Evolutionary conservation across 2,329 filamentous ascomycete species (phyloP).

Genomic region (Penicillium nordicum): DNA sequence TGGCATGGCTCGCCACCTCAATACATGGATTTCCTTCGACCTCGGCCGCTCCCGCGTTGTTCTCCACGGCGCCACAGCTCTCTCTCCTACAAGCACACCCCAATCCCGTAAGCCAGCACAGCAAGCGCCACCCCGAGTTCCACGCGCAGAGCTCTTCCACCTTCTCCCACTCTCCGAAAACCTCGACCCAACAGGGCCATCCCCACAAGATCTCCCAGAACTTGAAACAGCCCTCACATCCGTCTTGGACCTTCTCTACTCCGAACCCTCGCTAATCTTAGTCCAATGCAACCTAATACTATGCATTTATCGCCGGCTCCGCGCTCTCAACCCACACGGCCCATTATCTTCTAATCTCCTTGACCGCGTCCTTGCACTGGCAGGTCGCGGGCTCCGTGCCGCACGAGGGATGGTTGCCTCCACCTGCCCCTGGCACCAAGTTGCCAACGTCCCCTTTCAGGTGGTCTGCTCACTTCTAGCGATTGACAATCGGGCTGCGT

Average conservation of each 20-base stretch:
- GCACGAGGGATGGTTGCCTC: conserved; percentile 47
- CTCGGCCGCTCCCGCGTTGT: conserved; percentile 54
- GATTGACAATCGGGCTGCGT: conserved; percentile 51
- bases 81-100: conserved; percentile 34
- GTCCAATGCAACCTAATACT: conserved; percentile 56
- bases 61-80: conserved; percentile 44
- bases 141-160: conserved; percentile 46
- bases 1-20: conserved; percentile 55
- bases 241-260: conserved; percentile 43
- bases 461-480: conserved; percentile 55
- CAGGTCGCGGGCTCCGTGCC: conserved; percentile 45
- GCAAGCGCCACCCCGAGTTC: conserved; percentile 26
- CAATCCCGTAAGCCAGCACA: conserved; percentile 16
- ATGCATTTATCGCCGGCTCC: conserved; percentile 54
- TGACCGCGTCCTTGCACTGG: conserved; percentile 49
- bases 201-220: conserved; percentile 40
- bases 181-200: conserved; percentile 49
- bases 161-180: conserved; percentile 54
- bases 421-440: conserved; percentile 56
- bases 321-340: conserved; percentile 47
- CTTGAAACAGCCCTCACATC: conserved; percentile 44
- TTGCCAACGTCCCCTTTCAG: conserved; percentile 59
- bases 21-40: conserved; percentile 59
- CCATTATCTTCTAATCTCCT: conserved; percentile 41
- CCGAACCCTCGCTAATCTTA: conserved; percentile 44